Base-by-base conservation (phyloP, 495 filamentous ascomycete species). In the Podospora anserina region DNA sequence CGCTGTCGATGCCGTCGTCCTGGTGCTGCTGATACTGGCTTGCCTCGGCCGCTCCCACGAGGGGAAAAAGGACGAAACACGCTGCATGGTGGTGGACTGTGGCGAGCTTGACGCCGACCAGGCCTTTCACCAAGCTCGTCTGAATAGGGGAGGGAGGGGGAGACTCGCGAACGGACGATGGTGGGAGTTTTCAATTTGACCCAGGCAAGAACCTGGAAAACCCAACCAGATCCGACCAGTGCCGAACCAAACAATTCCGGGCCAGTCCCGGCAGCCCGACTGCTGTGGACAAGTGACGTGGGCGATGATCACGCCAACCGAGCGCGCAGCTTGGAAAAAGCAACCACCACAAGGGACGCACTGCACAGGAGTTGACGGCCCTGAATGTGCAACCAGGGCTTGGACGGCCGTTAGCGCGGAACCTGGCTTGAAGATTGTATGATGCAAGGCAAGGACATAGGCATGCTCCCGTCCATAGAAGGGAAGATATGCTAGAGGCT, bases 31-130 rank as follows among this genome's bases (percentile, higher is more conserved):
- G 63, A 64, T 69, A 49, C 66, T 73, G 69, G 72, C 76, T 44
- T 77, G 74, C 66, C 75, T 79, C 64, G 72, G 76, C 70, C 78
- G 75, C 75, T 85, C 81, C 82, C 82, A 83, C 69, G 77, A 78
- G 56, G 82, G 82, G 77, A 85, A 80, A 61, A 85, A 74, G 28
- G 80, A 75, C 71, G 82, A 82, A 72, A 85, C 81, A 67, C 82
- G 82, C 76, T 83, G 80, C 82, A 85, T 84, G 74, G 77, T 72
- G 72, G 67, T 57, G 53, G 27, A 63, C 57, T 66, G 56, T 67
- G 63, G 70, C 62, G 63, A 64, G 32, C 49, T 64, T 60, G 71
- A 63, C 56, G 63, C 60, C 70, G 66, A 28, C 60, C 66, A 49
- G 34, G 54, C 19, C 65, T 56, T 44, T 64, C 67, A 58, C 59